Conservation (phyloP, 768 basidiomycete genomes). For the Rhodotorula graminis region DNA sequence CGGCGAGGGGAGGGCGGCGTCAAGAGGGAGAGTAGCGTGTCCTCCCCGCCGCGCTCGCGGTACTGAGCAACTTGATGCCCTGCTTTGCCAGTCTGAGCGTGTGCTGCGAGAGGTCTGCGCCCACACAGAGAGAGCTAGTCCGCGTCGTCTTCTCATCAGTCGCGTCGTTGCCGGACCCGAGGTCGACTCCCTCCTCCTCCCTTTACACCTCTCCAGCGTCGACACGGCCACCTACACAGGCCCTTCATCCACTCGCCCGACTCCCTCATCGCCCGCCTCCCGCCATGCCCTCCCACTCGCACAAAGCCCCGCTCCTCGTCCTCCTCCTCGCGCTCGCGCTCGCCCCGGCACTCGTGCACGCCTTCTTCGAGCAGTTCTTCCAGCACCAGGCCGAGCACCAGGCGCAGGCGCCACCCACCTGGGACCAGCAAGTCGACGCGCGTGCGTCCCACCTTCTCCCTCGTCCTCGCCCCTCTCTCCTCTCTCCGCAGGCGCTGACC, state of each 20-base stretch:
- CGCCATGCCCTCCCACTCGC: neutral
- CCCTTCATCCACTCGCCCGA: too few relatives aligned
- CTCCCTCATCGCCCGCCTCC: too few relatives aligned
- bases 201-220: too few relatives aligned
- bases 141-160: too few relatives aligned
- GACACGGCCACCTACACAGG: too few relatives aligned
- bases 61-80: neutral
- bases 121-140: too few relatives aligned
- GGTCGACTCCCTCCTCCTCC: too few relatives aligned
- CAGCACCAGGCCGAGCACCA: neutral
- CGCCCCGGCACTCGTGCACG: neutral
- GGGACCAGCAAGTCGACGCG: slow-evolving; percentile 1
- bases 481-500: neutral
- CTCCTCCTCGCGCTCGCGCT: neutral
- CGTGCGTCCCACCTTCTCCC: slow-evolving; percentile 3
- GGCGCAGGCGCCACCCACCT: neutral
- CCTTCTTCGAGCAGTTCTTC: slow-evolving; percentile 36
- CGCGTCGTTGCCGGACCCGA: too few relatives aligned
- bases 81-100: too few relatives aligned
- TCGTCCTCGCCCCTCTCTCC: neutral
- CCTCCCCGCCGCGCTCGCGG: neutral
- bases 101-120: too few relatives aligned
- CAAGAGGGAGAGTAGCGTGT: neutral
- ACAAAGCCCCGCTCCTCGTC: neutral
- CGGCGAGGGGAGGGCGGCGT: neutral